Base-by-base conservation (phyloP, 192 early-diverging fungal species). In the Dissophora globulifera region DNA sequence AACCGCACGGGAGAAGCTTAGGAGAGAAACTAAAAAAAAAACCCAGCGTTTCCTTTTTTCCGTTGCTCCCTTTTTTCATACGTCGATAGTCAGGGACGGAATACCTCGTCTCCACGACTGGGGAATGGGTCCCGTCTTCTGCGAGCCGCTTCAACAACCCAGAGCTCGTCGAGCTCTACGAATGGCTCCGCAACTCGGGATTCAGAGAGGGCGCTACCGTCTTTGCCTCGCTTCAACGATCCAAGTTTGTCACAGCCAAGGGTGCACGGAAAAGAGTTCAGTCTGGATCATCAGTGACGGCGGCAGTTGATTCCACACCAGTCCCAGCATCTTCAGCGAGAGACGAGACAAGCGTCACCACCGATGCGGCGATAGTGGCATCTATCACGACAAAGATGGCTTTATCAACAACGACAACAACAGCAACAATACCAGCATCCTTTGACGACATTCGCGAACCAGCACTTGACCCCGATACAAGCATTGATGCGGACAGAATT, bases 131-230 rank as follows among this genome's bases (percentile, higher is more conserved):
- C 3, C 7, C 52, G 3, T 76, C 72, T 11, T 76, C 72, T 1
- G 56, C 58, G 5, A 57, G 47, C 29, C 63, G 72, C 5, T 48
- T 19, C 33, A 57, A 53, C 38, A 60, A 61, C 33, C 72, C 72
- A 62, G 72, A 76, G 7, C 47, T 76, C 23, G 72, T 76, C n/a
- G 72, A 76, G 25, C 52, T 76, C 0, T 76, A 76, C 27, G 72
- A 76, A 40, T 76, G 64, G 58, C 72, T 76, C 16, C 50, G 53
- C 51, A 76, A 60, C 19, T 76, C 72, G 3, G 72, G 72, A 7
- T 76, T 35, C 23, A 47, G 62, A 20, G 32, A 53, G 17, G 62
- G 50, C 23, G 20, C 12, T 9, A 55, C 35, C 13, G 50, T 54
- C 12, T 55, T 75, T n/a, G 27, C 62, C 0, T 19, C 67, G 3